A percentile compares a stretch with the other conserved stretches of the same genome.
These are phyloP conservation scores for Omphalotus guepiniiformis DNA, from an alignment of 768 basidiomycete genomes.

Conservation along the genomic window DNA sequence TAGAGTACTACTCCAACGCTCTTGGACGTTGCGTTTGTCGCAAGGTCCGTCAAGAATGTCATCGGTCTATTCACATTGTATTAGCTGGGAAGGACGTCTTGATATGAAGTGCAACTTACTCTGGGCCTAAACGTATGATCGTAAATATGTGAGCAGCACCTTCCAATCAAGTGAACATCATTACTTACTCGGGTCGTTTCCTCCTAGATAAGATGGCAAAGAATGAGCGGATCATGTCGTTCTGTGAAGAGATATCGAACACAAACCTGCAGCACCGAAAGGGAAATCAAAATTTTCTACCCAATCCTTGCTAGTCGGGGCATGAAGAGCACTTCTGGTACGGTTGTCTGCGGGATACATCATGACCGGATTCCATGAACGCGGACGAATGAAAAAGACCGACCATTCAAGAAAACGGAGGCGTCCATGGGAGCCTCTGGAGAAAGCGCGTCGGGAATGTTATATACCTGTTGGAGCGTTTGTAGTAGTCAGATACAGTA, in stretches of 20 bases:
- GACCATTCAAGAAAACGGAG: constrained; percentile 40
- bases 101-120: constrained; percentile 9
- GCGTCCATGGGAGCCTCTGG: constrained; percentile 31
- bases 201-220: background rate
- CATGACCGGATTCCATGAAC: background rate
- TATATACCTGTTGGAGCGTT: constrained; percentile 18
- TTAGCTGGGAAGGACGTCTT: too few species aligned
- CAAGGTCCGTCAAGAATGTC: constrained; percentile 42
- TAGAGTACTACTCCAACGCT: constrained; percentile 36
- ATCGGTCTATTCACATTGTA: constrained; percentile 30
- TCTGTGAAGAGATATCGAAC: background rate
- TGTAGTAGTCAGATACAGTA: background rate
- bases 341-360: background rate
- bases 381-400: constrained; percentile 3
- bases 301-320: constrained; percentile 42
- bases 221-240: background rate
- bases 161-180: background rate
- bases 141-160: background rate
- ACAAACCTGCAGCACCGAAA: constrained; percentile 3
- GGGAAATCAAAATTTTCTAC: constrained; percentile 20
- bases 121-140: constrained; percentile 12
- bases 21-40: constrained; percentile 36
- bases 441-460: constrained; percentile 32
- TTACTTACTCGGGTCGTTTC: background rate
- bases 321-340: constrained; percentile 44